Conservation (phyloP, 805 yeast genomes). For the Barnettozyma californica region DNA sequence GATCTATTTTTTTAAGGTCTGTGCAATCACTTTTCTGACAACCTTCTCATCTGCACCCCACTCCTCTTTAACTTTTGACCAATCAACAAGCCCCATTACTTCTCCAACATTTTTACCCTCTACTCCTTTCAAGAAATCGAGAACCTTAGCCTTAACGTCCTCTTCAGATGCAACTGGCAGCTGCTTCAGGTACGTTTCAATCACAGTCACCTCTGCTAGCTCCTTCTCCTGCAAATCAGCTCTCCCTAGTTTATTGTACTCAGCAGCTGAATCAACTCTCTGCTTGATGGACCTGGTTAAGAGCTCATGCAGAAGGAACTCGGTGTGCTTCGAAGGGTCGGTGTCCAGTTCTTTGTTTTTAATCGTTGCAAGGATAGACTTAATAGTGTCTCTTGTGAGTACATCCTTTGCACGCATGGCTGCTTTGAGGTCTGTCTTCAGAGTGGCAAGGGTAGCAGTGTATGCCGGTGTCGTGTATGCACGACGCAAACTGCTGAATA, state of each 20-base stretch:
- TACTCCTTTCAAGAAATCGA: conserved; percentile 20
- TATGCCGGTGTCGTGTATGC: conserved; percentile 26
- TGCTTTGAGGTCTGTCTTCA: conserved; percentile 40
- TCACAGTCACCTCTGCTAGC: conserved; percentile 37
- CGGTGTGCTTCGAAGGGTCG: conserved; percentile 29
- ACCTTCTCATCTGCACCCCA: conserved; percentile 32
- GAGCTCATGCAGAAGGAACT: conserved; percentile 31
- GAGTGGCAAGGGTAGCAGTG: conserved; percentile 25
- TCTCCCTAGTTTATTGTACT: conserved; percentile 42
- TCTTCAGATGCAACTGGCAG: conserved; percentile 47
- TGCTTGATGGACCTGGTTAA: conserved; percentile 42
- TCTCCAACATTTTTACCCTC: conserved; percentile 24
- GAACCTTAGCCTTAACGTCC: conserved; percentile 34
- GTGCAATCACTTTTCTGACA: conserved; percentile 7
- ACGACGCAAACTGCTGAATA: not conserved
- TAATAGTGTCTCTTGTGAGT: conserved; percentile 38
- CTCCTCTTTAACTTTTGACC: conserved; percentile 29
- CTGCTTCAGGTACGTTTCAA: conserved; percentile 33
- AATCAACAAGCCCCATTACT: conserved; percentile 28
- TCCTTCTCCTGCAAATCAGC: conserved; percentile 52
- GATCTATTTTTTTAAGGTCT: conserved; percentile 2
- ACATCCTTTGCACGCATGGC: conserved; percentile 45
- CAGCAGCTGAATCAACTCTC: conserved; percentile 43
- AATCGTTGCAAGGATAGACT: conserved; percentile 36
- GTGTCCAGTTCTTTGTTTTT: conserved; percentile 39